Base-by-base conservation (phyloP, 73 alveolate species). In the Tetrahymena borealis region DNA sequence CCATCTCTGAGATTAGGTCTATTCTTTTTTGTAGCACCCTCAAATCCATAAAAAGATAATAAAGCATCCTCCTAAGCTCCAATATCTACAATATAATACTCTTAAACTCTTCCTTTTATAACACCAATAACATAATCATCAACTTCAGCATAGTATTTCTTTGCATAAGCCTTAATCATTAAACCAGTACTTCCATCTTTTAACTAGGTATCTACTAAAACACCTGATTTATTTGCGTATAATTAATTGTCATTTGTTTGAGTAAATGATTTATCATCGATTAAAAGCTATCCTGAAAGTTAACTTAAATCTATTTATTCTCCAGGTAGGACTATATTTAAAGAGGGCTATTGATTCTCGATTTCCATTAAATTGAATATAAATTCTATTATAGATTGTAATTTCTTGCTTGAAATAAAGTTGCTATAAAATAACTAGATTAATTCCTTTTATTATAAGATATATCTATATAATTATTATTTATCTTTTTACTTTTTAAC, bases 21-120 rank as follows among this genome's bases (percentile, higher is more conserved):
- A 91, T 95, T 95, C 91, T 91, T 93, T 90, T 95, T 95, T n/a
- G 96, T 93, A 10, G 97, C 96, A 12, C 96, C 97, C 94, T 95
- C 96, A 38, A 94, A 94, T 39, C 91, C 96, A 60, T 60, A 60
- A 60, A 60, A 60, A 60, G 85, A 60, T 60, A 60, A 60, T 60
- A 60, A 60, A 24, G 85, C 85, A 60, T 60, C 85, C 28, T 60
- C 85, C 28, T 60, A 60, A 60, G 85, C 85, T 1, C 85, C 85
- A 60, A 60, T 60, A n/a, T 60, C 85, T 24, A 60, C 85, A 7
- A 60, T 2, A 60, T 60, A 60, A 60, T 60, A 60, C 28, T 60
- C 85, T 60, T 60, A 60, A n/a, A 60, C 85, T 60, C 85, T 60
- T n/a, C 85, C 85, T 28, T 60, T 60, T 24, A 60, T 60, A 24